A percentile compares a stretch with the other conserved stretches of the same genome.
phyloP scores from a whole-genome alignment of 371 early-diverging fungal species.

The Lichtheimia hyalospora region DNA sequence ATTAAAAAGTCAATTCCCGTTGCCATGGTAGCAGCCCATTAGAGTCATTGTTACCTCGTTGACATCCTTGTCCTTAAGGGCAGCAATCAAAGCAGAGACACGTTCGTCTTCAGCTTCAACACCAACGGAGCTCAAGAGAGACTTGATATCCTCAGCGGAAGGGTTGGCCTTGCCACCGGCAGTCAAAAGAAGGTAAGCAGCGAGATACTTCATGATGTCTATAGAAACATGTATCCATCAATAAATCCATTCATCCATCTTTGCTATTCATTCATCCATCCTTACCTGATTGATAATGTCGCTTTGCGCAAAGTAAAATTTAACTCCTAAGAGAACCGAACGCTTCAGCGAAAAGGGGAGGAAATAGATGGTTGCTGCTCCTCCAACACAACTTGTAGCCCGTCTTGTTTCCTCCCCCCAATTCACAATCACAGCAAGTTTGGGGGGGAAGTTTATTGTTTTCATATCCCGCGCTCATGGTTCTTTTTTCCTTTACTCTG shows the following conservation, averaged over 20 bases:
- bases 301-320: slow-evolving; percentile 7
- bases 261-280: neutral
- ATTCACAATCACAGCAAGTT: too few species aligned
- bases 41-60: slow-evolving; percentile 63
- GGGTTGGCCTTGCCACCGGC: slow-evolving; percentile 90
- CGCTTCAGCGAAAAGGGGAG: slow-evolving; percentile 8
- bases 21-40: slow-evolving; percentile 83
- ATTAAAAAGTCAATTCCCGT: slow-evolving; percentile 70
- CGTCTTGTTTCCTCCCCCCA: too few species aligned
- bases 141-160: slow-evolving; percentile 78
- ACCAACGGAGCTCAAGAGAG: slow-evolving; percentile 90
- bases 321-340: slow-evolving; percentile 9
- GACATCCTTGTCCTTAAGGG: slow-evolving; percentile 88
- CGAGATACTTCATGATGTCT: slow-evolving; percentile 89
- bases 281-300: slow-evolving; percentile 3
- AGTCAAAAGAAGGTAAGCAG: slow-evolving; percentile 94
- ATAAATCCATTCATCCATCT: neutral
- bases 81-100: slow-evolving; percentile 74
- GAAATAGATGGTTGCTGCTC: neutral
- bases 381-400: too few species aligned
- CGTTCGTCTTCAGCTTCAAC: slow-evolving; percentile 86
- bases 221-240: neutral
- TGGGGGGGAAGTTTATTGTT: too few species aligned
- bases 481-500: too few species aligned
- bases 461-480: too few species aligned